Evolutionary conservation across 345 rosid genomes (phyloP), one percentile per base, ranked within the genome.

Genomic region (Theobroma cacao): DNA sequence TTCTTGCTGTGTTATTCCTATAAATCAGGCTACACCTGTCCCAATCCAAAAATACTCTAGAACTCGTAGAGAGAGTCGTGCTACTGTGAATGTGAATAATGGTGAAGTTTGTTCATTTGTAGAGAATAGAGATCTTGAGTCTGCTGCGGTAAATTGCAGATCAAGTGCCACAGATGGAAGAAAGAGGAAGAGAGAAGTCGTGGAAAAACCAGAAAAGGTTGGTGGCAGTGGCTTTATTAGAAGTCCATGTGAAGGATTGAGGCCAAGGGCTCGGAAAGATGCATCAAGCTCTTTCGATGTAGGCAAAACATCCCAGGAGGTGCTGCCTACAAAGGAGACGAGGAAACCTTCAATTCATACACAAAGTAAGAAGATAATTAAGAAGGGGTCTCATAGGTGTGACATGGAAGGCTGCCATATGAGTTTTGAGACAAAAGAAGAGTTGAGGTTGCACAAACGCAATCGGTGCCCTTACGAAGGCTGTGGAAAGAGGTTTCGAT

Each of bases 161-260:
- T 73, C 81, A 78, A 74, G 59, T 22, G 50, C 72, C 31, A 66
- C 79, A 75, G 87, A 84, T 79, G 83, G 84, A 78, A 88, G 86
- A 81, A 92, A 90, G 81, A 86, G 88, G 80, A 90, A 75, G 80
- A 84, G 82, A 74, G 89, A 88, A 80, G 43, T 77, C 78, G 95
- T 88, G 80, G 73, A 66, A 78, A 74, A 77, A 77, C 72, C 81
- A 8, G 87, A 87, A 63, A 81, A 84, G 62, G 50, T 67, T 26
- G 66, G 64, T 66, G 41, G 72, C 77, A 66, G 77, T 75, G 88
- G 86, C 81, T 97, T 93, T 78, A 91, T 93, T 52, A 90, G 86
- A 88, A 84, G 99, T 81, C 99, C 99, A 61, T 97, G 99, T 82
- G 98, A 97, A 94, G 94, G 99, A 56, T 85, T 97, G 89, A 96